These are phyloP conservation scores for Cicer judaicum DNA, from an alignment of 306 rosid genomes.

Conservation along the genomic window DNA sequence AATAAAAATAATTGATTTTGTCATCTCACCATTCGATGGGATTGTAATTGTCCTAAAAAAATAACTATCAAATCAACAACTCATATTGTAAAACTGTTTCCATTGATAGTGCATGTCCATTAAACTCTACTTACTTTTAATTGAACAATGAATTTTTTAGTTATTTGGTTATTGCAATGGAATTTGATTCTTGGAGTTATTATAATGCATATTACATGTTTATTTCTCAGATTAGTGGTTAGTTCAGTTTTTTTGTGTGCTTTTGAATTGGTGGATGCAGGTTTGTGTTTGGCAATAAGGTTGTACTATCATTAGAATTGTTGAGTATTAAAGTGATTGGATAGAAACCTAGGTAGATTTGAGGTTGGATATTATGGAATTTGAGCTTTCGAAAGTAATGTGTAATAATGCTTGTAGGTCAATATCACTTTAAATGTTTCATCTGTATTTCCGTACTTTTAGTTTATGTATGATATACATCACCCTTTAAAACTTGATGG, in stretches of 20 bases:
- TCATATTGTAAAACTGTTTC: too few species aligned
- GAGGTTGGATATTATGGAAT: neutral
- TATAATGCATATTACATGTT: neutral
- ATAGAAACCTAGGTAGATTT: constrained; percentile 11
- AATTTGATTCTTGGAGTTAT: neutral
- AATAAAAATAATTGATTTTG: too few species aligned
- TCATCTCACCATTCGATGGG: too few species aligned
- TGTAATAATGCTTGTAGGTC: neutral
- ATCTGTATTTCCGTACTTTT: neutral
- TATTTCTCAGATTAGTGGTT: constrained; percentile 6
- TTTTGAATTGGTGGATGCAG: constrained; percentile 6
- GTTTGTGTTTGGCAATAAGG: neutral
- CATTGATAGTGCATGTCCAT: too few species aligned
- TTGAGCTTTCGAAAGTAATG: neutral
- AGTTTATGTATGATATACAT: constrained; percentile 2
- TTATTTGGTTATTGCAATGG: neutral
- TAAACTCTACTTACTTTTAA: neutral
- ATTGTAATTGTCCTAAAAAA: too few species aligned
- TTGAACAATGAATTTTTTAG: neutral
- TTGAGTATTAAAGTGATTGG: neutral
- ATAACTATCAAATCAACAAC: too few species aligned
- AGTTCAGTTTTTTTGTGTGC: constrained; percentile 22
- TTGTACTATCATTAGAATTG: neutral
- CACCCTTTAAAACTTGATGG: neutral
- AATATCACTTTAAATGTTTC: neutral